Conservation (phyloP, 306 rosid genomes). For the Trifolium dubium region DNA sequence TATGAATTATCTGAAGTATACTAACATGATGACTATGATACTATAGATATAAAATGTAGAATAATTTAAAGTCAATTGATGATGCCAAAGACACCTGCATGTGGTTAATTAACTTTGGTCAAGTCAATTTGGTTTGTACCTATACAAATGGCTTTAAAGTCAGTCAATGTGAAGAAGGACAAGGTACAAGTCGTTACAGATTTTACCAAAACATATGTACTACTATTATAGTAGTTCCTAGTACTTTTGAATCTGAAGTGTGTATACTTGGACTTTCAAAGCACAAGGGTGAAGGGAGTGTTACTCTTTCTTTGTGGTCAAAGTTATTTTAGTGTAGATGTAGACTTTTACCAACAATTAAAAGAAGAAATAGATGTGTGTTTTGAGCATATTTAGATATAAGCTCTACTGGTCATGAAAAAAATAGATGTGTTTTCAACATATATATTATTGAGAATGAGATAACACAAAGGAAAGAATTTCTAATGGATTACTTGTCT, state of each 20-base stretch:
- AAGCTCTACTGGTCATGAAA: no score
- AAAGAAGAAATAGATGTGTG: no score
- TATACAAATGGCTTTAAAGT: slow-evolving; percentile 9
- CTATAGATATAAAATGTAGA: not conserved
- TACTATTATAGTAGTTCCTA: no score
- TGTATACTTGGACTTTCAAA: not conserved
- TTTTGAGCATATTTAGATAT: no score
- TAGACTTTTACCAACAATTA: no score
- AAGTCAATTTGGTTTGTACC: slow-evolving; percentile 43
- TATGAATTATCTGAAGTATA: not conserved
- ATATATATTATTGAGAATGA: no score
- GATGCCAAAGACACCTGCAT: not conserved
- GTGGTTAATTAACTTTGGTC: slow-evolving; percentile 3
- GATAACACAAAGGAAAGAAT: no score
- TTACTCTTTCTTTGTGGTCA: not conserved
- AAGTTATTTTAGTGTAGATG: no score
- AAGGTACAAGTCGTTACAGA: slow-evolving; percentile 8
- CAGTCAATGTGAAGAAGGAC: not conserved
- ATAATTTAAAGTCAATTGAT: slow-evolving; percentile 28
- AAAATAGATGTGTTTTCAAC: no score
- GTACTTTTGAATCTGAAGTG: not conserved
- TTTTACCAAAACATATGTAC: not conserved
- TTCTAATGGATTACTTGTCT: no score
- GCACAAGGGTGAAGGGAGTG: not conserved
- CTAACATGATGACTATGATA: not conserved